Evolutionary conservation across 2,329 filamentous ascomycete genomes (phyloP).

Genomic region (Ophiostoma sp.): DNA sequence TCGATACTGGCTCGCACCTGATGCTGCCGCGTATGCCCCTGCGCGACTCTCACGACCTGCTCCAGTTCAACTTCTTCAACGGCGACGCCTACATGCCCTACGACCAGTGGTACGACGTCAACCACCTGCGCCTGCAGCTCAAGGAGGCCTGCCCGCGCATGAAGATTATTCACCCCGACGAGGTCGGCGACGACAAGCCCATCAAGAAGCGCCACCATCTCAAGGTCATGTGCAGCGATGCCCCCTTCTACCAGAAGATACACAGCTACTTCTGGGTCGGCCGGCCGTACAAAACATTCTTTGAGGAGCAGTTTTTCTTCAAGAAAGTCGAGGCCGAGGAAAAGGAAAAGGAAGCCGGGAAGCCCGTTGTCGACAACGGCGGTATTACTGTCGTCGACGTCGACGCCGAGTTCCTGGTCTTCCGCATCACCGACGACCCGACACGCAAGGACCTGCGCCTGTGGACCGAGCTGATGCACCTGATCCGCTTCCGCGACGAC

Average conservation of each 20-base stretch:
- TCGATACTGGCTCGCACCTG: slow-evolving; percentile 33
- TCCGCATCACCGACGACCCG: slow-evolving; percentile 36
- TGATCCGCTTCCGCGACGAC: slow-evolving; percentile 33
- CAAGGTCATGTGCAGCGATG: slow-evolving; percentile 28
- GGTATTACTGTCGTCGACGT: slow-evolving; percentile 33
- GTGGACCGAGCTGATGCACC: slow-evolving; percentile 35
- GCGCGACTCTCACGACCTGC: slow-evolving; percentile 32
- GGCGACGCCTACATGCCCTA: slow-evolving; percentile 33
- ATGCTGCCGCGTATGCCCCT: slow-evolving; percentile 35
- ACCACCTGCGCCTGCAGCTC: slow-evolving; percentile 31
- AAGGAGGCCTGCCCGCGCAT: slow-evolving; percentile 33
- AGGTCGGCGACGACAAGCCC: slow-evolving; percentile 23
- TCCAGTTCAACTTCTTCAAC: slow-evolving; percentile 35
- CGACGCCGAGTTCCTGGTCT: slow-evolving; percentile 34
- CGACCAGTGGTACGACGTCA: slow-evolving; percentile 35
- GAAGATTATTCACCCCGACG: slow-evolving; percentile 32
- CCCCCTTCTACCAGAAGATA: slow-evolving; percentile 30
- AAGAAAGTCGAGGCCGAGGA: slow-evolving; percentile 19
- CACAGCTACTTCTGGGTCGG: slow-evolving; percentile 34
- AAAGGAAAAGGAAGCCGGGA: slow-evolving; percentile 14
- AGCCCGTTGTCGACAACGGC: slow-evolving; percentile 22
- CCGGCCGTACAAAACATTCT: slow-evolving; percentile 32
- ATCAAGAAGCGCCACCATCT: slow-evolving; percentile 30
- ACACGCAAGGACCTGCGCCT: slow-evolving; percentile 33
- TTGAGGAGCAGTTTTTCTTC: slow-evolving; percentile 21